Percentiles rank a stretch among this genome's conserved stretches.
These are phyloP conservation scores for Colletotrichum incanum DNA, from an alignment of 2,329 filamentous ascomycete species.

Conservation along the genomic window DNA sequence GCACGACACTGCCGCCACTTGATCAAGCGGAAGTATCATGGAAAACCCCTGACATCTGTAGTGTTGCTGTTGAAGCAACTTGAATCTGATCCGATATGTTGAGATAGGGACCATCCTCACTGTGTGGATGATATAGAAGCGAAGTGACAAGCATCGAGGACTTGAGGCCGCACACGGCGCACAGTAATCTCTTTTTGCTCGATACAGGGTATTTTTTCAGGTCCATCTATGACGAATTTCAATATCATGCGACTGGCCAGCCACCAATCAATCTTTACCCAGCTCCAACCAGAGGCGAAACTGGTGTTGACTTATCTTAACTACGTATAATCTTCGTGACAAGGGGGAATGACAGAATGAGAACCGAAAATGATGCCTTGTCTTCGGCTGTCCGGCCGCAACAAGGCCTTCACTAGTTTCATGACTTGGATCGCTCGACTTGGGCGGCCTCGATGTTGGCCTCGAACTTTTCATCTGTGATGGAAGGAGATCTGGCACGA, in stretches of 20 bases:
- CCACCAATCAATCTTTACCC: not conserved
- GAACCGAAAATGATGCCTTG: not conserved
- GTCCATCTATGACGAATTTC: not conserved
- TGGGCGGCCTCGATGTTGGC: slow-evolving; percentile 38
- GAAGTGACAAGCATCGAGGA: slow-evolving; percentile 15
- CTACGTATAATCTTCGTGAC: not conserved
- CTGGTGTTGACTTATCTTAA: not conserved
- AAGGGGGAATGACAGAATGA: slow-evolving; percentile 3
- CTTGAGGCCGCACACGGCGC: not conserved
- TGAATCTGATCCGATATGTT: slow-evolving; percentile 6
- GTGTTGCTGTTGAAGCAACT: slow-evolving; percentile 11
- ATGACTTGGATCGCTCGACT: slow-evolving; percentile 32
- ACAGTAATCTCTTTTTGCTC: slow-evolving; percentile 12
- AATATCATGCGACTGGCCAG: not conserved
- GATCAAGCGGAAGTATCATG: not conserved
- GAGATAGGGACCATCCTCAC: slow-evolving; percentile 14
- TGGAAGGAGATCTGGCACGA: slow-evolving; percentile 33
- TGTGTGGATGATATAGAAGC: not conserved
- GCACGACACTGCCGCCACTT: not conserved
- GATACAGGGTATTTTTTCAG: not conserved
- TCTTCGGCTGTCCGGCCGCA: not conserved
- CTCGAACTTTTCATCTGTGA: slow-evolving; percentile 41
- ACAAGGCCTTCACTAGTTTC: slow-evolving; percentile 12
- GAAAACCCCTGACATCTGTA: not conserved
- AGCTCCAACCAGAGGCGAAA: not conserved